Base-by-base conservation (phyloP, 75 land plant species). In the Pinus albicaulis region DNA sequence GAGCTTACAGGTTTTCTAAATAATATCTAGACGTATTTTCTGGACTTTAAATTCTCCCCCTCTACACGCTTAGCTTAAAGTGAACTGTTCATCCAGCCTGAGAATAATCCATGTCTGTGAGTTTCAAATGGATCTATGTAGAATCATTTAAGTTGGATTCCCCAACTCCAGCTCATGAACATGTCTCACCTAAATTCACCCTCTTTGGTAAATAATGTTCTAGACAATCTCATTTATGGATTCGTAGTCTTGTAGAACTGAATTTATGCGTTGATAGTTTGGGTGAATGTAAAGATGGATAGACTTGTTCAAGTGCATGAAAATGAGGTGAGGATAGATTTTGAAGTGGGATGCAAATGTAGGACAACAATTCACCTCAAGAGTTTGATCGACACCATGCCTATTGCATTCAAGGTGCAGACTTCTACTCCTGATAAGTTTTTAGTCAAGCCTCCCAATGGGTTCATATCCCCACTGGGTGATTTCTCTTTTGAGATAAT, bases 391-490 rank as follows among this genome's bases (percentile, higher is more conserved):
- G 70, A 82, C 59, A 72, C 86, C n/a, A 61, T 61, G 74, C 81
- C 86, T 1, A 78, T 93, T 11, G 91, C 90, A 38, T 93, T 89
- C 88, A 93, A 93, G 61, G 85, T 93, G 68, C 93, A 93, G 65
- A 89, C 92, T 57, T 92, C 88, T 5, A 79, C 91, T 7, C 90
- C 93, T 17, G 71, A 80, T 71, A 88, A 86, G 74, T 93, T 89
- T 80, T 76, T 84, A 19, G 94, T 93, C 25, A 85, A 80, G 69
- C 94, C 94, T 23, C 88, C 86, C 3, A 74, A 36, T 36, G 96
- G 96, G 25, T 62, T 89, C 74, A 77, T 93, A 71, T 64, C 77
- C 1, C 92, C 94, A 0, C 79, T 76, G n/a, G 48, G 86, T 48
- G 56, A 74, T 64, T 25, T 78, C 76, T 52, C 80, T 22, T 62